A percentile compares a stretch with the other conserved stretches of the same genome.
These are phyloP conservation scores for Ceratobasidium sp. DNA, from an alignment of 1,284 basidiomycete species.

Conservation along the genomic window DNA sequence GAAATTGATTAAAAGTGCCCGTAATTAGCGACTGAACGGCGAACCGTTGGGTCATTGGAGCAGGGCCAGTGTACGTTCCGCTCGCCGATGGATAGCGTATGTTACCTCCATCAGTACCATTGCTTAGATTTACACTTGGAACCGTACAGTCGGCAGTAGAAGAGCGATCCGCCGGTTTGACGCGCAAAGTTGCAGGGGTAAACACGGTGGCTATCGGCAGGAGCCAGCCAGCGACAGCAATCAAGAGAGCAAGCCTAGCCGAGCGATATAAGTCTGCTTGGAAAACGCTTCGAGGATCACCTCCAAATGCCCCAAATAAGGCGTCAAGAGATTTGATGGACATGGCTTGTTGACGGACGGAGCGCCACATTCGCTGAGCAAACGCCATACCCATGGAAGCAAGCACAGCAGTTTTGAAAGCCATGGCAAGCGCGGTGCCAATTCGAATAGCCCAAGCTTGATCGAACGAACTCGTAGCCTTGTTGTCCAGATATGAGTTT, in stretches of 20 bases:
- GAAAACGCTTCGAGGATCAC: conserved; percentile 37
- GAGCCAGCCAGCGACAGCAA: conserved; percentile 30
- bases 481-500: conserved; percentile 36
- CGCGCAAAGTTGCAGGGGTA: conserved; percentile 40
- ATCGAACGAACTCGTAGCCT: conserved; percentile 28
- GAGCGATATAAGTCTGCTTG: conserved; percentile 36
- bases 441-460: conserved; percentile 44
- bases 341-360: conserved; percentile 11
- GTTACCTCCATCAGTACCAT: conserved; percentile 20
- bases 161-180: conserved; percentile 16
- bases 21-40: conserved; percentile 33
- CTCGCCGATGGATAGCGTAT: conserved; percentile 16
- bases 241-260: conserved; percentile 34
- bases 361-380: conserved; percentile 31
- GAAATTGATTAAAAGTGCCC: conserved; percentile 16
- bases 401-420: conserved; percentile 33
- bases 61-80: conserved; percentile 23
- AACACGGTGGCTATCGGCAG: conserved; percentile 37
- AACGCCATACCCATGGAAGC: conserved; percentile 42
- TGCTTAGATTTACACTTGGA: conserved; percentile 16
- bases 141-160: conserved; percentile 12
- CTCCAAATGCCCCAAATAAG: conserved; percentile 33
- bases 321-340: conserved; percentile 33
- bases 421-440: conserved; percentile 37
- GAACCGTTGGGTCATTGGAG: conserved; percentile 30